Evolutionary conservation across 805 yeast species (phyloP).

Genomic region (Saturnispora bothae): DNA sequence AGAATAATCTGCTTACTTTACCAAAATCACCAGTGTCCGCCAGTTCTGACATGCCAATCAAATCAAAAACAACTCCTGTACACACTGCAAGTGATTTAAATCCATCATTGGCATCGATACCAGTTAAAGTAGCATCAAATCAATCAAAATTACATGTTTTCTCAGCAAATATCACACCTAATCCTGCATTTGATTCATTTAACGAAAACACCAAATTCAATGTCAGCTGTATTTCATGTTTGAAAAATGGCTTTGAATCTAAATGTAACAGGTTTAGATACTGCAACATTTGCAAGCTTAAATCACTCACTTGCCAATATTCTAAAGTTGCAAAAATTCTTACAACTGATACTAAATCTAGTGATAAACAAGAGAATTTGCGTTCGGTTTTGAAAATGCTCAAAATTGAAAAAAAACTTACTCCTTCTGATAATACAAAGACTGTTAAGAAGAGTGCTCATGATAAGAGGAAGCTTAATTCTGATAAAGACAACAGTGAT

Average conservation of each 20-base stretch:
- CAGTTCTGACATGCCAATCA: too few species aligned
- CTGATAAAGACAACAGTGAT: too few species aligned
- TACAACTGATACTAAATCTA: not conserved
- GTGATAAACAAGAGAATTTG: not conserved
- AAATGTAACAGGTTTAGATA: slow-evolving; percentile 11
- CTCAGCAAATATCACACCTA: not conserved
- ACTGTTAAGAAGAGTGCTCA: too few species aligned
- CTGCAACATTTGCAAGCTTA: slow-evolving; percentile 12
- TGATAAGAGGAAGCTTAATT: too few species aligned
- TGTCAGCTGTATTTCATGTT: slow-evolving; percentile 11
- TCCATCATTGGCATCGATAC: too few species aligned
- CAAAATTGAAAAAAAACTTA: not conserved
- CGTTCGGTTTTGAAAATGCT: not conserved
- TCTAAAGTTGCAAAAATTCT: slow-evolving; percentile 8
- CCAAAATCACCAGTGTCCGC: too few species aligned
- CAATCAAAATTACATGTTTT: too few species aligned
- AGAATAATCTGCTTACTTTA: too few species aligned
- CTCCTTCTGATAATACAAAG: not conserved
- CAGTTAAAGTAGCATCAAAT: too few species aligned
- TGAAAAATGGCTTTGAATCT: slow-evolving; percentile 2
- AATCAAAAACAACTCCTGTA: too few species aligned
- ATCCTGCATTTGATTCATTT: slow-evolving; percentile 2
- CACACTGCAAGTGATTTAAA: too few species aligned
- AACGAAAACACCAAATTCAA: slow-evolving; percentile 22
- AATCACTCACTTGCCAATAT: slow-evolving; percentile 9